Percentiles rank a stretch among this genome's conserved stretches.
Evolutionary conservation across 129 eudicot genomes (phyloP).

Genomic region (Cynara cardunculus): DNA sequence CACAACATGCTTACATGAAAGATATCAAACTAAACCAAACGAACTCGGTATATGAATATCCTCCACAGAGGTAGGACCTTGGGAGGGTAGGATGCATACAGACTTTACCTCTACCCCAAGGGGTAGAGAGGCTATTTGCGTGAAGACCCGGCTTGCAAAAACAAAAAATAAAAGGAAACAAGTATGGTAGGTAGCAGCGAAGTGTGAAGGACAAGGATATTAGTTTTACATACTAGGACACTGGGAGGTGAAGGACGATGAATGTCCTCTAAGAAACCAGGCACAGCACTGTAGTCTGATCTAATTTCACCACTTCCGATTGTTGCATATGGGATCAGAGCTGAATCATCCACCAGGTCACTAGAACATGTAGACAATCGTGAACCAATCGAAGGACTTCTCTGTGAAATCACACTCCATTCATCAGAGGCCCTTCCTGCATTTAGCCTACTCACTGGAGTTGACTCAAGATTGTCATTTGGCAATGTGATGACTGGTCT

Average conservation of each 20-base stretch:
- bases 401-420: conserved; percentile 40
- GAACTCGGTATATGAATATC: background rate
- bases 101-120: background rate
- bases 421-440: conserved; percentile 31
- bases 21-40: background rate
- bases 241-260: conserved; percentile 36
- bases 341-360: conserved; percentile 38
- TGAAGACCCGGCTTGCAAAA: background rate
- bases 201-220: background rate
- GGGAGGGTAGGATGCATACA: background rate
- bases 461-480: conserved; percentile 16
- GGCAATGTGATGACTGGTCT: conserved; percentile 11
- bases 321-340: conserved; percentile 7
- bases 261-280: conserved; percentile 23
- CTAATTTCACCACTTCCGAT: conserved; percentile 32
- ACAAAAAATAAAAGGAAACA: background rate
- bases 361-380: conserved; percentile 46
- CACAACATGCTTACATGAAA: background rate
- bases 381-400: conserved; percentile 53
- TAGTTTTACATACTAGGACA: conserved; percentile 34
- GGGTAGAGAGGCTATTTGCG: background rate
- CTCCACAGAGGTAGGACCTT: background rate
- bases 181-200: background rate
- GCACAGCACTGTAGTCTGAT: conserved; percentile 11
- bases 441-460: conserved; percentile 31